A percentile compares a stretch with the other conserved stretches of the same genome.
Conservation (phyloP, 306 rosid species). For the Hippophae rhamnoides region DNA sequence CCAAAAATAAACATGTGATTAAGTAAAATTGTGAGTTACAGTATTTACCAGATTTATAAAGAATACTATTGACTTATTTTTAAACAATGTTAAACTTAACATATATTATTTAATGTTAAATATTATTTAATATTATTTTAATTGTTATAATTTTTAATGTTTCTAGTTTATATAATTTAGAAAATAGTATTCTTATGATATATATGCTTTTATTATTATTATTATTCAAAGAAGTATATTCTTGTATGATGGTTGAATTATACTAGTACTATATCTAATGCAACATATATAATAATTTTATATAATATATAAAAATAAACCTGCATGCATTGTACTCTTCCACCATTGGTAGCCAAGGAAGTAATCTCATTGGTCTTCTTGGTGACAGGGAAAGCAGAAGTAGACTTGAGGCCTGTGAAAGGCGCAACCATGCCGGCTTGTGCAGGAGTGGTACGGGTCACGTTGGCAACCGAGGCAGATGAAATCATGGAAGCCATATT, state of each 20-base stretch:
- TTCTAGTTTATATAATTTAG: too few species aligned
- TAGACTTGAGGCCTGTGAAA: conserved; percentile 54
- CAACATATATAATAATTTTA: not conserved
- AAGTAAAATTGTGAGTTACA: too few species aligned
- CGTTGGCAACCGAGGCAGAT: conserved; percentile 38
- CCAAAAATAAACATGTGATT: too few species aligned
- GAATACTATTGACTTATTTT: too few species aligned
- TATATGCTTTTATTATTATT: too few species aligned
- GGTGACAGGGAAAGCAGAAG: conserved; percentile 38
- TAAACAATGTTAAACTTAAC: too few species aligned
- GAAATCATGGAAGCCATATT: conserved; percentile 57
- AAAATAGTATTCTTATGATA: too few species aligned
- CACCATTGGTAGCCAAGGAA: conserved; percentile 54
- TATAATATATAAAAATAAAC: conserved; percentile 9
- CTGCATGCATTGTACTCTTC: conserved; percentile 60
- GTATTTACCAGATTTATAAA: too few species aligned
- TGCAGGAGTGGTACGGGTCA: conserved; percentile 34
- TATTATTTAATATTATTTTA: too few species aligned
- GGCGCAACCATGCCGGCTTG: conserved; percentile 52
- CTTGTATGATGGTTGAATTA: not conserved
- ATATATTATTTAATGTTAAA: too few species aligned
- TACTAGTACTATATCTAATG: not conserved
- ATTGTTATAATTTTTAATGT: too few species aligned
- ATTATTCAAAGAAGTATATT: too few species aligned
- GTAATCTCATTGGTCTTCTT: conserved; percentile 53